Evolutionary conservation across 2,329 filamentous ascomycete species (phyloP), one percentile per base, ranked within the genome.

Genomic region (Phaeosphaeriaceae sp.): DNA sequence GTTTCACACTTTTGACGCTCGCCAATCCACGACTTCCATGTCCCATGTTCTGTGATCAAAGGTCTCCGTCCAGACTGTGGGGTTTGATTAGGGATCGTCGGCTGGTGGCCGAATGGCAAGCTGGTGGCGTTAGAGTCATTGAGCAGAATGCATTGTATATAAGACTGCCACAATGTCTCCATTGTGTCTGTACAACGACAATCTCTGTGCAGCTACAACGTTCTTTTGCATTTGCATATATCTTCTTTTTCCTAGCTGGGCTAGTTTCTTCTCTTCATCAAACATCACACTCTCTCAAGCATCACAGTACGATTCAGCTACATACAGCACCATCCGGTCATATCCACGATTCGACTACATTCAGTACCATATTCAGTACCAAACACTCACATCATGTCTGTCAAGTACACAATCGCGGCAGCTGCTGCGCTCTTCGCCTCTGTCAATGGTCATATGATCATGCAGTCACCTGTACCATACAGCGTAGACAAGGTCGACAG

Each of bases 401-500:
- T 70, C 86, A 87, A 72, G 73, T 81, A 82, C 59, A 70, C 48
- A 19, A 15, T 87, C 60, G 72, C 85, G 69, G 82, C 81, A 66
- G 71, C 84, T 40, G 82, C 70, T n/a, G 63, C 86, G 36, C 74
- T 82, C 45, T 19, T 92, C 69, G 83, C 85, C 60, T 64, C 85
- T 48, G 85, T 82, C 68, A 85, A 86, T 55, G 91, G 90, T 36
- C 94, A 98, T 75, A 89, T 97, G 80, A 80, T 86, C 41, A 90
- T 97, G 85, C 78, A 69, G 51, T 81, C 78, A 1, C 93, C 94
- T 0, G 76, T 83, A 1, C 92, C 92, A 0, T 78, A 62, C 91
- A 87, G 67, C 69, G 79, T 65, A 67, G 80, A 68, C 47, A 75
- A 78, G 36, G 76, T 85, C 20, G 82, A 84, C 78, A 95, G 90